Conservation (phyloP, 768 basidiomycete species). For the Boletus subcaerulescens region DNA sequence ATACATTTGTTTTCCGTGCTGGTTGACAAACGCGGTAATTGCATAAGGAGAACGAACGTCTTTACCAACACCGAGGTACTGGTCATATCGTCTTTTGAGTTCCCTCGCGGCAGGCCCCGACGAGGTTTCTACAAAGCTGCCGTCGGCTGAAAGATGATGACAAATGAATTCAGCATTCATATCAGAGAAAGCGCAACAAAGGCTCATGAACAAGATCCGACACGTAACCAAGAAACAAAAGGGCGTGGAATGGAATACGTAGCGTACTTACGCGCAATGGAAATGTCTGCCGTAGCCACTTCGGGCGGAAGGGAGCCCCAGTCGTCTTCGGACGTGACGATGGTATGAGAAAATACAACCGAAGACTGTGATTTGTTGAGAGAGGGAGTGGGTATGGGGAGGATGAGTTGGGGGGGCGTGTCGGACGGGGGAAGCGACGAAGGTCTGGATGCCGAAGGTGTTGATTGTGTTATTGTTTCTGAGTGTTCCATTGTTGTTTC, state of each 20-base stretch:
- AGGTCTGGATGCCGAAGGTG: constrained; percentile 17
- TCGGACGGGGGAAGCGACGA: constrained; percentile 20
- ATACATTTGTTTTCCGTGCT: constrained; percentile 74
- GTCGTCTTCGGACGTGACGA: constrained; percentile 33
- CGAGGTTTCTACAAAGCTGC: constrained; percentile 76
- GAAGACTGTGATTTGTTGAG: constrained; percentile 40
- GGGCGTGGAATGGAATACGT: constrained; percentile 7
- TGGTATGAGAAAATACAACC: constrained; percentile 45
- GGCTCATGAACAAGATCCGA: constrained; percentile 5
- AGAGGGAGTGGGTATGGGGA: constrained; percentile 40
- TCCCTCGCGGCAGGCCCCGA: constrained; percentile 73
- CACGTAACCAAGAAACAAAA: not conserved
- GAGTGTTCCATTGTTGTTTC: constrained; percentile 19
- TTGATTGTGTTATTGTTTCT: constrained; percentile 13
- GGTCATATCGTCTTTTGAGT: constrained; percentile 74
- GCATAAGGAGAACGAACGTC: constrained; percentile 73
- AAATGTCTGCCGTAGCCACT: constrained; percentile 53
- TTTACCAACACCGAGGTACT: constrained; percentile 60
- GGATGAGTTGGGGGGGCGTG: constrained; percentile 33
- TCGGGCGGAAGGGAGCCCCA: constrained; percentile 47
- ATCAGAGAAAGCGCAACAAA: not conserved
- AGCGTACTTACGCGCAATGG: constrained; percentile 51
- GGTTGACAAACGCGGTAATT: constrained; percentile 79
- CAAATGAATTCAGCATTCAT: constrained; percentile 4
- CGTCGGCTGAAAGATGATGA: constrained; percentile 51